Base-by-base conservation (phyloP, 805 yeast genomes). In the Pichia nakasei region DNA sequence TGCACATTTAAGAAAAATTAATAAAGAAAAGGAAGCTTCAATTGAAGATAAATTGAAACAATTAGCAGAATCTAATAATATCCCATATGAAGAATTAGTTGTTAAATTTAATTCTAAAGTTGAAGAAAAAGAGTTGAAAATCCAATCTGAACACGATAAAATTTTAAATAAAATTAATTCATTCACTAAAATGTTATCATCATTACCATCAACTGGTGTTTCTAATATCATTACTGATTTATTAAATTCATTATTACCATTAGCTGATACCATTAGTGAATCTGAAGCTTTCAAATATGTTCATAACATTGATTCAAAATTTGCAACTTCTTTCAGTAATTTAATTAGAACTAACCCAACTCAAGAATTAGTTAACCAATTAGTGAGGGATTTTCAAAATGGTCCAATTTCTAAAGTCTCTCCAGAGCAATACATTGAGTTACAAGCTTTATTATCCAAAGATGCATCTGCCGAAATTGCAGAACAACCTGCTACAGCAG, bases 21-120 rank as follows among this genome's bases (percentile, higher is more conserved):
- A 40, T 13, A 22, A 42, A 11, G 57, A 57, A 38, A 57, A 56
- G 38, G 50, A 49, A 21, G 41, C 40, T 9, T 41, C 59, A 18
- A 57, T 61, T 32, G 52, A 56, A 7, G 47, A 50, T 39, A 59
- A 58, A 43, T 48, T 61, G 33, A 44, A 48, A 35, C 22, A 46
- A 17, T 44, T 61, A 40, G 53, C 65, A 11, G 37, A 52, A 27
- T 38, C 45, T 27, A 46, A 52, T 35, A 44, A 48, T 13, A 35
- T 58, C 19, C 39, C 50, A 19, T 42, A 54, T 8, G 52, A 52
- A 8, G 55, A 54, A 17, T 48, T 61, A 15, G 49, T 52, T 21
- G 38, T 44, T 11, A 38, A 43, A 37, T 49, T 59, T 17, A 52
- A 59, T 17, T 46, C 45, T n/a, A 53, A 54, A 41, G 57, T 61